Evolutionary conservation across 441 rosid genomes (phyloP).

Genomic region (Arabidopsis hybrid): DNA sequence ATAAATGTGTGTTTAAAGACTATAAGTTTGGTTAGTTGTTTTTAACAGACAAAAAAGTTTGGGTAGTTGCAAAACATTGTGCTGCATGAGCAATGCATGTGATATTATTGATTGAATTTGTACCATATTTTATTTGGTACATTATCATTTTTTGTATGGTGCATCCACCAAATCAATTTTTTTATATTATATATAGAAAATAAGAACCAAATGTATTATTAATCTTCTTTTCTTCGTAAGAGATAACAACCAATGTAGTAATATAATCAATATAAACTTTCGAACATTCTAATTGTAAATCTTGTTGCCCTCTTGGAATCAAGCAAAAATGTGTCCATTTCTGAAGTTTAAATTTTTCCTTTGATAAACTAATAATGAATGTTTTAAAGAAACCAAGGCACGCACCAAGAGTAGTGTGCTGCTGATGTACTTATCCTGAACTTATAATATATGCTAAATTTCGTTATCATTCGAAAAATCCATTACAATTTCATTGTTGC

Average conservation of each 20-base stretch:
- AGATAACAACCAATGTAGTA: constrained; percentile 8
- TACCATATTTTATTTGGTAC: constrained; percentile 30
- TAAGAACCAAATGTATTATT: constrained; percentile 20
- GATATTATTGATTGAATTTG: constrained; percentile 23
- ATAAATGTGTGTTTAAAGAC: constrained; percentile 1
- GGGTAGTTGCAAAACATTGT: constrained; percentile 35
- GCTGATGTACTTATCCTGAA: constrained; percentile 28
- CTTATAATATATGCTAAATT: constrained; percentile 26
- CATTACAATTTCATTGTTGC: constrained; percentile 32
- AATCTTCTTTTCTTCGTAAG: not conserved
- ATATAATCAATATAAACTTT: not conserved
- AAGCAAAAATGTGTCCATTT: not conserved
- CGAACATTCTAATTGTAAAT: constrained; percentile 1
- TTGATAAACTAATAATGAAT: constrained; percentile 6
- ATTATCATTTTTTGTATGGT: constrained; percentile 19
- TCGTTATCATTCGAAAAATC: constrained; percentile 35
- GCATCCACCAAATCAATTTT: constrained; percentile 38
- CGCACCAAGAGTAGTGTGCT: not conserved
- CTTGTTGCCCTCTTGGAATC: not conserved
- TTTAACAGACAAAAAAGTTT: constrained; percentile 29
- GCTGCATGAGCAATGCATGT: constrained; percentile 40
- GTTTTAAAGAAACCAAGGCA: constrained; percentile 8
- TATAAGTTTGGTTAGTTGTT: constrained; percentile 10
- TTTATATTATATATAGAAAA: not conserved
- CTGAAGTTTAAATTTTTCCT: not conserved